Conservation (phyloP, 2,329 filamentous ascomycete species). For the Mariannaea elegans region DNA sequence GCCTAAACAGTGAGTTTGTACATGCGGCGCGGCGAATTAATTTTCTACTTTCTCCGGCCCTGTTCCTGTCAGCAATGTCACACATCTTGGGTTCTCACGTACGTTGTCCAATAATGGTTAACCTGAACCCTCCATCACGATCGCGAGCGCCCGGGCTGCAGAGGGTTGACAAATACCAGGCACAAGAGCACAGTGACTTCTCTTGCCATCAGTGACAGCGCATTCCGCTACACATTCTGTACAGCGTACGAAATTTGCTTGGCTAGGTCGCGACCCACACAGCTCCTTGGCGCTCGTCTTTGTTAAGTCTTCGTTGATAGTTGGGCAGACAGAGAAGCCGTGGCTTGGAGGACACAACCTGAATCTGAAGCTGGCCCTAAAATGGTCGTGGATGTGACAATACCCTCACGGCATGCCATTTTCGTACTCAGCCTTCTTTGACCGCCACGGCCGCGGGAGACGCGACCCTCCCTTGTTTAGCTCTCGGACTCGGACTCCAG, state of each 20-base stretch:
- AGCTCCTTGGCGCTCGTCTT: background rate
- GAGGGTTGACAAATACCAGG: constrained; percentile 18
- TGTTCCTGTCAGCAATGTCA: constrained; percentile 15
- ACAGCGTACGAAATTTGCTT: background rate
- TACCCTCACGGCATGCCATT: constrained; percentile 1
- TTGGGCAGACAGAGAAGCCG: background rate
- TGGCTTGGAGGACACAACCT: constrained; percentile 2
- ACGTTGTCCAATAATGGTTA: constrained; percentile 15
- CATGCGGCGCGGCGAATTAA: constrained; percentile 13
- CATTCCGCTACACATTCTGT: background rate
- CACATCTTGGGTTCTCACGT: background rate
- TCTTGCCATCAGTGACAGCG: background rate
- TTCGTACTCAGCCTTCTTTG: constrained; percentile 22
- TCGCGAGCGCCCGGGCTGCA: constrained; percentile 1
- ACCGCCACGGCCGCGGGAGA: constrained; percentile 23
- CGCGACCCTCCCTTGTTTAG: constrained; percentile 13
- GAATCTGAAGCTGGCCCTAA: constrained; percentile 17
- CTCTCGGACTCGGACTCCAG: constrained; percentile 6
- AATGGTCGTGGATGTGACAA: background rate
- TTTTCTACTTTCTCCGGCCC: constrained; percentile 8
- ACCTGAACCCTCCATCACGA: constrained; percentile 18
- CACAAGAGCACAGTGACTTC: background rate
- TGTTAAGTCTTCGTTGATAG: background rate
- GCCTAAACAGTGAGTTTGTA: constrained; percentile 21
- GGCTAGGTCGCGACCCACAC: background rate